Evolutionary conservation across 2,329 filamentous ascomycete species (phyloP), one percentile per base, ranked within the genome.

Genomic region (Tothia fuscella): DNA sequence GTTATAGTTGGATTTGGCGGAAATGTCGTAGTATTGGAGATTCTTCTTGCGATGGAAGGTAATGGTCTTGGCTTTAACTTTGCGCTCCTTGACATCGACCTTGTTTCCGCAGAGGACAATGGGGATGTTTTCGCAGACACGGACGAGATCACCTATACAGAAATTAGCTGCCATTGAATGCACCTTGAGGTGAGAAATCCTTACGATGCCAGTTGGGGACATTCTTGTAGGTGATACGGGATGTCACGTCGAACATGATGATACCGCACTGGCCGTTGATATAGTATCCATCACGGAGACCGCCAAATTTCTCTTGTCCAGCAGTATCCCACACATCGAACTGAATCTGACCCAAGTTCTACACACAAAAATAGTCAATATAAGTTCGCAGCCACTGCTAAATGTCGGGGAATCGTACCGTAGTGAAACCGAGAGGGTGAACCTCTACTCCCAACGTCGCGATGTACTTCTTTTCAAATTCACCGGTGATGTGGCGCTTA

Each of bases 31-130:
- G 79, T 96, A 98, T 72, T 98, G 91, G 41, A 98, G 81, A 72
- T 96, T 98, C 82, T 98, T 98, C 85, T 98, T 98, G 71, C 91
- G 86, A 78, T 98, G 91, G 84, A 98, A 98, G 53, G 91, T 98
- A 70, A 98, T 98, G 64, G 89, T 93, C 85, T 98, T 98, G 63
- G 91, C 91, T 81, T 98, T 98, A 64, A 98, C 91, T 74, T 98
- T 98, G 68, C 91, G 86, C 79, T 98, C 91, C 83, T 98, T 98
- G 52, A 98, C 91, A 61, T 98, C 89, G 66, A 98, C 89, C 79
- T 98, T 98, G 84, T 98, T 98, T 61, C 89, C 89, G 67, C 80
- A 87, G 51, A 98, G 83, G 58, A 96, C 91, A 60, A 98, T 96
- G 56, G 89, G 89, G 59, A 98, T 91, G 74, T 91, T 93, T 78